Evolutionary conservation across 805 yeast species (phyloP).

Genomic region (Nakazawaea wickerhamii): DNA sequence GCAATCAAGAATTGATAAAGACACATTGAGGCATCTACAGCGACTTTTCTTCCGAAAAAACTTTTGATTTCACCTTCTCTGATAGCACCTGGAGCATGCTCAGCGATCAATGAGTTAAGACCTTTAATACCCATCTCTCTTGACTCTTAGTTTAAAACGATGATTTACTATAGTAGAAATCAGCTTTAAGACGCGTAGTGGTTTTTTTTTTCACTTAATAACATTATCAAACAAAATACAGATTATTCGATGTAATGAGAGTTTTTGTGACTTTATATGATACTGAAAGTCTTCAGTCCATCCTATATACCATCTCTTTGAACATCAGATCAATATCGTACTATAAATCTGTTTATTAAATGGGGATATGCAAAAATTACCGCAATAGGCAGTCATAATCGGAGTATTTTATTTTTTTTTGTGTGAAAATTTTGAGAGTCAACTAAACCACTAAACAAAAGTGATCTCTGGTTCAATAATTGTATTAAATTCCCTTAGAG

Average conservation of each 20-base stretch:
- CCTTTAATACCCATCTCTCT: conserved; percentile 47
- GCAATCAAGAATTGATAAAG: conserved; percentile 93
- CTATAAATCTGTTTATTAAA: no score
- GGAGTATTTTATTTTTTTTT: background rate
- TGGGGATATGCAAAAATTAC: background rate
- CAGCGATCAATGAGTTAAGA: conserved; percentile 77
- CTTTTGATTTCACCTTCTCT: conserved; percentile 76
- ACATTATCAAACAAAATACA: no score
- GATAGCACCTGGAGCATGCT: conserved; percentile 83
- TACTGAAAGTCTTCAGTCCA: no score
- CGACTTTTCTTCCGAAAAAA: conserved; percentile 92
- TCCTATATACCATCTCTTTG: no score
- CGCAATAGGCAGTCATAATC: background rate
- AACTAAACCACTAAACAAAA: background rate
- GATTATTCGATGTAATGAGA: no score
- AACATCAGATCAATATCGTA: no score
- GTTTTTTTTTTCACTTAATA: no score
- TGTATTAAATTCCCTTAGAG: background rate
- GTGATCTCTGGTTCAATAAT: background rate
- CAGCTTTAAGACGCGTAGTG: background rate
- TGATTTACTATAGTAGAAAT: background rate
- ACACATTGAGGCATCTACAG: conserved; percentile 96
- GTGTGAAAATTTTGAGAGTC: background rate
- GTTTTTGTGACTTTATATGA: no score
- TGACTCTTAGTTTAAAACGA: background rate